Evolutionary conservation across 768 basidiomycete species (phyloP).

Genomic region (Tricholoma saponaceum): DNA sequence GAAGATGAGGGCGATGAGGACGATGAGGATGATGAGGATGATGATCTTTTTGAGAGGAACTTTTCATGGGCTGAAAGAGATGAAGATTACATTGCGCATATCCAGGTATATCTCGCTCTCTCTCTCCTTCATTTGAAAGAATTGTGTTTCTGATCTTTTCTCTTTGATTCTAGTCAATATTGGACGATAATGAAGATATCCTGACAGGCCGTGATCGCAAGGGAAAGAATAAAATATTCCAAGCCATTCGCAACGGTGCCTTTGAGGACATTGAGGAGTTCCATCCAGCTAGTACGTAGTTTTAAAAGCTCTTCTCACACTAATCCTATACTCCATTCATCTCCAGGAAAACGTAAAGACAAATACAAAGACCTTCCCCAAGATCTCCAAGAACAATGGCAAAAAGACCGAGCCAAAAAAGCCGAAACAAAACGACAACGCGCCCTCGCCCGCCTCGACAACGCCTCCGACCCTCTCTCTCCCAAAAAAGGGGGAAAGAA

Average conservation of each 20-base stretch:
- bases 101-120: conserved; percentile 43
- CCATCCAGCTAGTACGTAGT: conserved; percentile 54
- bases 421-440: conserved; percentile 69
- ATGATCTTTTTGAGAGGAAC: conserved; percentile 16
- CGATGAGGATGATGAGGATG: conserved; percentile 27
- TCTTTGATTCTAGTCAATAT: conserved; percentile 39
- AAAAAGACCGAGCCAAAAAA: conserved; percentile 79
- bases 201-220: conserved; percentile 42
- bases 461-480: conserved; percentile 59
- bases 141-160: background rate
- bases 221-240: conserved; percentile 52
- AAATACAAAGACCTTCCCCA: conserved; percentile 48
- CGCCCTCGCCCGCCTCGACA: conserved; percentile 47
- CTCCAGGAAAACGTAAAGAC: conserved; percentile 44
- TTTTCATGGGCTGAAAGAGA: conserved; percentile 44
- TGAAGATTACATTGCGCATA: conserved; percentile 50
- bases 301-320: no score
- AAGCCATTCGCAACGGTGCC: conserved; percentile 53
- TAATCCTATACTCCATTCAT: background rate
- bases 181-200: conserved; percentile 57
- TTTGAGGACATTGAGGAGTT: conserved; percentile 39
- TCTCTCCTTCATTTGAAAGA: background rate
- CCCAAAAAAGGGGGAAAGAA: conserved; percentile 65
- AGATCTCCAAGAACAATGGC: conserved; percentile 69
- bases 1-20: conserved; percentile 28